These are phyloP conservation scores for Acanthochlamys bracteata DNA, from an alignment of 106 monocot genomes.

Conservation along the genomic window DNA sequence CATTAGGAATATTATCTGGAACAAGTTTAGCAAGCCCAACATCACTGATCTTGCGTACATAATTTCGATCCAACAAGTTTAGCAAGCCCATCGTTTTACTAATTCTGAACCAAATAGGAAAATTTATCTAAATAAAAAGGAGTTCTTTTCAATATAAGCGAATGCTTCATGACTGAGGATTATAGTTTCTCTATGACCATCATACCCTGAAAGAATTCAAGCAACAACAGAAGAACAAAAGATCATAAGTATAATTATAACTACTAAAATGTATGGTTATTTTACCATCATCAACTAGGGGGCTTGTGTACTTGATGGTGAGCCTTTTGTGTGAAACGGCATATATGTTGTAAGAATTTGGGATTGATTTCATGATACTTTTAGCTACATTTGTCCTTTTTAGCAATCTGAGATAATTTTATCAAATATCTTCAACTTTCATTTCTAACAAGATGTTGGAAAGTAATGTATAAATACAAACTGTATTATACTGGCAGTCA, in stretches of 20 bases:
- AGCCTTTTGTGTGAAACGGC: constrained; percentile 48
- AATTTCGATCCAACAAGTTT: constrained; percentile 61
- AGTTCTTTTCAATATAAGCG: constrained; percentile 15
- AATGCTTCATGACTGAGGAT: constrained; percentile 30
- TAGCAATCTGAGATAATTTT: constrained; percentile 30
- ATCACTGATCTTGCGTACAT: constrained; percentile 74
- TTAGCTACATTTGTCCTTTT: constrained; percentile 41
- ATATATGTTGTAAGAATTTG: constrained; percentile 58
- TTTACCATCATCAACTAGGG: constrained; percentile 18
- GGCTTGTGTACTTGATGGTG: constrained; percentile 27
- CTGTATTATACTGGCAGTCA: background rate
- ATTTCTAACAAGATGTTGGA: background rate
- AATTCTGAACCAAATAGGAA: constrained; percentile 7
- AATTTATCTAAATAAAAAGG: constrained; percentile 12
- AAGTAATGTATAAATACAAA: background rate
- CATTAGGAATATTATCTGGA: constrained; percentile 59
- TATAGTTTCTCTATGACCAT: constrained; percentile 13
- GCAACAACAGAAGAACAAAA: constrained; percentile 1
- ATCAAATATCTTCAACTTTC: background rate
- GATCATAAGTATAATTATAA: background rate
- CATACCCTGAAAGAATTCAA: constrained; percentile 18
- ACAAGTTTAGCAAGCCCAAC: constrained; percentile 76
- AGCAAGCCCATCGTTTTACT: constrained; percentile 2
- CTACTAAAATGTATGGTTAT: background rate
- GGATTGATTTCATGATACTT: constrained; percentile 36